Evolutionary conservation across 805 yeast species (phyloP).

Genomic region (Starmerella sirachaensis): DNA sequence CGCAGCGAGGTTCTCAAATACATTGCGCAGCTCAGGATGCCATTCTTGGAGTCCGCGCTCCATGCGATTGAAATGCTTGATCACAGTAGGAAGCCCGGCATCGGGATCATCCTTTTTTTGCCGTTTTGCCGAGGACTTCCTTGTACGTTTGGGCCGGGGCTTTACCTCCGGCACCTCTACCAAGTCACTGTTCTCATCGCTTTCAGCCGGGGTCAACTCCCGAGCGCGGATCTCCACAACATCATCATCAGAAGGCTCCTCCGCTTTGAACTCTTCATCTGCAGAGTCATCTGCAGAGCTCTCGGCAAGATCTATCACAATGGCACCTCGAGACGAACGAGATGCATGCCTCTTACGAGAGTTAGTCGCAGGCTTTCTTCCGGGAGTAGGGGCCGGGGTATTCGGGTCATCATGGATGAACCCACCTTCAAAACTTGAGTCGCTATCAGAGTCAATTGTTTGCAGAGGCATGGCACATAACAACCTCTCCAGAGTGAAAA

Average conservation of each 20-base stretch:
- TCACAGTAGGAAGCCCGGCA: conserved; percentile 13
- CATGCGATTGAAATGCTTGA: conserved; percentile 37
- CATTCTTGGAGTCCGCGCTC: conserved; percentile 55
- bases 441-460: not conserved
- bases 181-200: not conserved
- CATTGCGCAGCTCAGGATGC: conserved; percentile 68
- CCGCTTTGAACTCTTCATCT: conserved; percentile 1
- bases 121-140: conserved; percentile 1
- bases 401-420: conserved; percentile 4
- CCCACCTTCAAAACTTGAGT: conserved; percentile 7
- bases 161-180: not conserved
- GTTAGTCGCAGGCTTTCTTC: not conserved
- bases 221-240: not conserved
- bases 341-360: not conserved
- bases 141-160: conserved; percentile 2
- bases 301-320: conserved; percentile 1
- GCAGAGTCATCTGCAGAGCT: conserved; percentile 1
- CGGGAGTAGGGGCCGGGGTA: not conserved
- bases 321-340: not conserved
- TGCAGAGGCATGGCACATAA: not conserved
- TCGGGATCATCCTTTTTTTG: conserved; percentile 13
- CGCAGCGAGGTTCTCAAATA: conserved; percentile 52
- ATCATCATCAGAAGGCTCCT: not conserved
- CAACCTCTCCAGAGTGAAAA: too few species aligned
- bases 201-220: not conserved